A percentile compares a stretch with the other conserved stretches of the same genome.
These are phyloP conservation scores for Pseudotsuga menziesii DNA, from an alignment of 75 land plant genomes.

Conservation along the genomic window DNA sequence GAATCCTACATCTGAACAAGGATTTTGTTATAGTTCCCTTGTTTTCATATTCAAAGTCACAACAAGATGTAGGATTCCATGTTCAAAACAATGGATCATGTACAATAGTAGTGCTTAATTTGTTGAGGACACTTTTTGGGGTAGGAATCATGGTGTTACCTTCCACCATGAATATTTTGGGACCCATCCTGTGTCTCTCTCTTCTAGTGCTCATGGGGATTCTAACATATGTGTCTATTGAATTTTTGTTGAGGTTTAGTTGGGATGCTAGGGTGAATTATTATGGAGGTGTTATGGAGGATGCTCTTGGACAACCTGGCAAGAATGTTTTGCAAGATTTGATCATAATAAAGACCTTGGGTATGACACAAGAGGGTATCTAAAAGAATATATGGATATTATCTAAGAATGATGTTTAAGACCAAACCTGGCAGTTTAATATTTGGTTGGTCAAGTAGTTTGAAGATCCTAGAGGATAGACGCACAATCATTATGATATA, in stretches of 20 bases:
- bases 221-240: constrained; percentile 32
- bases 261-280: constrained; percentile 14
- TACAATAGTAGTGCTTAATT: constrained; percentile 33
- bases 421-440: no score
- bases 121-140: constrained; percentile 36
- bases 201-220: constrained; percentile 18
- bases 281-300: constrained; percentile 39
- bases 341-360: constrained; percentile 41
- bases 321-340: constrained; percentile 25
- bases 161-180: constrained; percentile 40
- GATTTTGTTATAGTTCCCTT: no score
- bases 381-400: no score
- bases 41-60: no score
- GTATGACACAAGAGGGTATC: no score
- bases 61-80: no score
- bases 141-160: constrained; percentile 53
- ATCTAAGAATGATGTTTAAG: no score
- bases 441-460: no score
- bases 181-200: constrained; percentile 16
- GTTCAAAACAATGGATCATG: background rate
- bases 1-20: no score
- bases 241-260: constrained; percentile 28
- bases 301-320: constrained; percentile 34
- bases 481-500: no score
- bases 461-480: no score